phyloP scores from a whole-genome alignment of 768 basidiomycete species.

The Gymnopilus junonius region DNA sequence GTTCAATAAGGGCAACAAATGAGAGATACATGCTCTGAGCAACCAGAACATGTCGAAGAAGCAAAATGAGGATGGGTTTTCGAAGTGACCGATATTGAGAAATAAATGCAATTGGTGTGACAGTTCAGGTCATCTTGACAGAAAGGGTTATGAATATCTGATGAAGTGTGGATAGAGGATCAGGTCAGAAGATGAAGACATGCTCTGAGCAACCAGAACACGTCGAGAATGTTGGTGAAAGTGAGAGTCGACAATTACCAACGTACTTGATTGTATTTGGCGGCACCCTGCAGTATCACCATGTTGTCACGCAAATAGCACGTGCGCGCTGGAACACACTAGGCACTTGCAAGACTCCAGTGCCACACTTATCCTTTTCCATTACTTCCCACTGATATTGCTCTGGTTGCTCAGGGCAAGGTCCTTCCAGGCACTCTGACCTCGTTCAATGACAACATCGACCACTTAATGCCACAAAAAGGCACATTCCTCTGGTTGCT shows the following conservation, averaged over 20 bases:
- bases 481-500: neutral
- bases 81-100: too few relatives aligned
- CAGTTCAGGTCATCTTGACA: too few relatives aligned
- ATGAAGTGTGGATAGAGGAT: too few relatives aligned
- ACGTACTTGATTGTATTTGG: too few relatives aligned
- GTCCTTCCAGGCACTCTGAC: neutral
- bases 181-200: neutral
- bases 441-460: neutral
- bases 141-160: too few relatives aligned
- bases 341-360: neutral
- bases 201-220: slow-evolving; percentile 3
- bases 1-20: too few relatives aligned
- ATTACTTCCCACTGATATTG: neutral
- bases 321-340: neutral
- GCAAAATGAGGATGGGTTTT: neutral
- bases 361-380: neutral
- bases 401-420: neutral
- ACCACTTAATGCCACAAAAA: neutral
- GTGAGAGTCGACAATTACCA: neutral
- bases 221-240: neutral
- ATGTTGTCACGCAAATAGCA: neutral
- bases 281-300: too few relatives aligned
- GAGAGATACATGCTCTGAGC: neutral
- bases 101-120: too few relatives aligned
- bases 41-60: neutral